Percentiles rank a stretch among this genome's conserved stretches.
phyloP scores from a whole-genome alignment of 2,329 filamentous ascomycete species.

The Byssoonygena ceratinophila region DNA sequence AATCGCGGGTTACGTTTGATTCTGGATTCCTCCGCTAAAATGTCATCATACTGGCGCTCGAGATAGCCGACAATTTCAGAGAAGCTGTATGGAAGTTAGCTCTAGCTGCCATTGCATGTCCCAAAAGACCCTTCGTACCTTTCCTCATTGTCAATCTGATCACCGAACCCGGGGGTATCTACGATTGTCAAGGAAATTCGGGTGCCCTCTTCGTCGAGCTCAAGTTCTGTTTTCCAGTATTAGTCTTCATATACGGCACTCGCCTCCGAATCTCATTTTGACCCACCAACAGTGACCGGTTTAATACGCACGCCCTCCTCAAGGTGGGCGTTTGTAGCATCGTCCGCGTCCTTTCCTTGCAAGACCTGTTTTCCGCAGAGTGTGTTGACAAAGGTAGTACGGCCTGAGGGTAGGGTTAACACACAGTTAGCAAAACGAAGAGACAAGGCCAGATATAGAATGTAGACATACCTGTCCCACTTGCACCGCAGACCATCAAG shows the following conservation, averaged over 20 bases:
- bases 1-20: slow-evolving; percentile 99
- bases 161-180: slow-evolving; percentile 94
- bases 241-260: neutral
- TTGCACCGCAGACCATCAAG: slow-evolving; percentile 98
- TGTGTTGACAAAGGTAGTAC: slow-evolving; percentile 98
- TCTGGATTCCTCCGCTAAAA: slow-evolving; percentile 96
- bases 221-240: slow-evolving; percentile 55
- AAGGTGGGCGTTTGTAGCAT: slow-evolving; percentile 74
- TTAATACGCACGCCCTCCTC: slow-evolving; percentile 98
- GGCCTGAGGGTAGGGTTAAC: slow-evolving; percentile 46
- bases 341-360: slow-evolving; percentile 82
- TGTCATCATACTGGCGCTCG: slow-evolving; percentile 98
- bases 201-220: slow-evolving; percentile 95
- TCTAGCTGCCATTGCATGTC: neutral
- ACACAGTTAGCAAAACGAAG: slow-evolving; percentile 14
- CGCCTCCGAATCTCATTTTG: neutral
- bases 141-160: slow-evolving; percentile 98
- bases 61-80: slow-evolving; percentile 96
- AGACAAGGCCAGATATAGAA: slow-evolving; percentile 15
- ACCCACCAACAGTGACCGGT: slow-evolving; percentile 89
- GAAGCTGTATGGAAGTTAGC: slow-evolving; percentile 51
- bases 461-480: slow-evolving; percentile 72
- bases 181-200: slow-evolving; percentile 97
- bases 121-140: slow-evolving; percentile 49
- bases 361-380: slow-evolving; percentile 93